A percentile compares a stretch with the other conserved stretches of the same genome.
These are phyloP conservation scores for Aspergillus japonicus DNA, from an alignment of 2,329 filamentous ascomycete genomes.

Conservation along the genomic window DNA sequence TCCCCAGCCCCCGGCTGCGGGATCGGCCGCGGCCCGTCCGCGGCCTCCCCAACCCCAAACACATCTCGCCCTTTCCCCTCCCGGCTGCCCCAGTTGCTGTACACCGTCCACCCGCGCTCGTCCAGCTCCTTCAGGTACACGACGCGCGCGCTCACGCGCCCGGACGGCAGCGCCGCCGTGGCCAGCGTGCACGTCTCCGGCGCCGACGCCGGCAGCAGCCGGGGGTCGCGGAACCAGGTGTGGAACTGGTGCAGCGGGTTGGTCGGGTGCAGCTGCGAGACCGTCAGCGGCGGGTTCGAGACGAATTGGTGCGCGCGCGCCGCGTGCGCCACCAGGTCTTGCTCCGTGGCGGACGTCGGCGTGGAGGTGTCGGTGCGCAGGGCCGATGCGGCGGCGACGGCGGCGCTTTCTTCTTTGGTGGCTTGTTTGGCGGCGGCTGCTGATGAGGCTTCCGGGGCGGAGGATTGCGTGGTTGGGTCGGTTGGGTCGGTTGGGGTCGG, in stretches of 20 bases:
- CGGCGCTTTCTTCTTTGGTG: not conserved
- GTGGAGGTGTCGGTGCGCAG: constrained; percentile 37
- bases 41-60: constrained; percentile 26
- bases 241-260: constrained; percentile 81
- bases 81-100: constrained; percentile 81
- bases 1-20: constrained; percentile 55
- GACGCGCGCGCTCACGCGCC: constrained; percentile 77
- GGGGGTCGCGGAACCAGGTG: constrained; percentile 78
- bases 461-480: constrained; percentile 12
- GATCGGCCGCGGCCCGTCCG: constrained; percentile 52
- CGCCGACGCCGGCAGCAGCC: constrained; percentile 61
- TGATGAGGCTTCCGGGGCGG: constrained; percentile 14
- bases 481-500: constrained; percentile 15
- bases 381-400: not conserved
- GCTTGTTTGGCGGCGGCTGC: too few species aligned
- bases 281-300: constrained; percentile 42
- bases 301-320: constrained; percentile 46
- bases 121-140: constrained; percentile 98
- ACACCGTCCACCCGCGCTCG: constrained; percentile 77
- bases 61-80: constrained; percentile 50
- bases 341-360: constrained; percentile 35
- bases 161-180: constrained; percentile 78
- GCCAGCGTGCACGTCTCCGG: constrained; percentile 87
- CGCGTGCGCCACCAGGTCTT: constrained; percentile 35
- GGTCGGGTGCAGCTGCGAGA: constrained; percentile 42